phyloP scores from a whole-genome alignment of 2,329 filamentous ascomycete species.

The Xylariaceae sp. region DNA sequence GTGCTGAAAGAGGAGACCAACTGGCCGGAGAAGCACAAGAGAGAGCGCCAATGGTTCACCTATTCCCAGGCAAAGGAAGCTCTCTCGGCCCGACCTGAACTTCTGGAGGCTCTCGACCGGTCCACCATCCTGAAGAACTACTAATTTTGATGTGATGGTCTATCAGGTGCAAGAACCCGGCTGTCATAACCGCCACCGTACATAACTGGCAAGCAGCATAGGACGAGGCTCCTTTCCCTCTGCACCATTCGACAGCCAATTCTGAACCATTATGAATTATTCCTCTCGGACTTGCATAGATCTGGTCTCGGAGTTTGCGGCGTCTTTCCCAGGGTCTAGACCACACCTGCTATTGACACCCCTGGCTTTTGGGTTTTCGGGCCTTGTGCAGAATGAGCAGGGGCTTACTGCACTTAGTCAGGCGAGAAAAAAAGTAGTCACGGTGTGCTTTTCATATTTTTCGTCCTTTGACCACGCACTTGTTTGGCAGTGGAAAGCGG shows the following conservation, averaged over 20 bases:
- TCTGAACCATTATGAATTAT: conserved; percentile 13
- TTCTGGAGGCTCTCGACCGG: conserved; percentile 79
- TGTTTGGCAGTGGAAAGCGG: conserved; percentile 8
- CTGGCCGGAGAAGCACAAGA: conserved; percentile 94
- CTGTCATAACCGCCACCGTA: neutral
- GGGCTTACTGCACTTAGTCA: too few species aligned
- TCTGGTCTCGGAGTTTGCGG: conserved; percentile 26
- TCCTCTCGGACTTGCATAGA: conserved; percentile 26
- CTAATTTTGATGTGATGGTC: neutral
- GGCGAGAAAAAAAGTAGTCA: neutral
- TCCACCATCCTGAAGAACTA: conserved; percentile 54
- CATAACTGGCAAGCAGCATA: neutral
- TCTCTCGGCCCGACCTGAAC: conserved; percentile 74
- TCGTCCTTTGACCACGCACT: conserved; percentile 1
- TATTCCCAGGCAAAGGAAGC: conserved; percentile 77
- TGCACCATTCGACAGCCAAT: too few species aligned
- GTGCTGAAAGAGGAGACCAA: conserved; percentile 79
- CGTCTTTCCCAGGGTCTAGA: conserved; percentile 15
- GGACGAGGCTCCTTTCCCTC: neutral
- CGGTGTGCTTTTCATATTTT: conserved; percentile 11
- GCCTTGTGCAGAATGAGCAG: neutral
- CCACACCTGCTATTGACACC: neutral
- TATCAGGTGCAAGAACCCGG: neutral
- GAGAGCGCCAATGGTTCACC: conserved; percentile 84
- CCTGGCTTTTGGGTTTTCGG: neutral